Conservation (phyloP, 2,329 filamentous ascomycete genomes). For the Didymellaceae sp. region DNA sequence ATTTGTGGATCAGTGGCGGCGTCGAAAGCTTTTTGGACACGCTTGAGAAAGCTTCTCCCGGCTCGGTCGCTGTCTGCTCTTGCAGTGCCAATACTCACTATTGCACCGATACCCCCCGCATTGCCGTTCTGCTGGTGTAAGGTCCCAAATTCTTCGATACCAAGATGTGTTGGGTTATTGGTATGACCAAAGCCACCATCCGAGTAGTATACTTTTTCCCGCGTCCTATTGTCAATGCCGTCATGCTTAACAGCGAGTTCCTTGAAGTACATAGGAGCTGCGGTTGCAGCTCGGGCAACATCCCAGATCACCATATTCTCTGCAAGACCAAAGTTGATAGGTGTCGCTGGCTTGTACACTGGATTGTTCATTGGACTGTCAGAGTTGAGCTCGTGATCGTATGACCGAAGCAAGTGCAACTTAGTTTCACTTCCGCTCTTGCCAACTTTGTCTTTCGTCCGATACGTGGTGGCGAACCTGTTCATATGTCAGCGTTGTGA, state of each 20-base stretch:
- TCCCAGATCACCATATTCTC: not conserved
- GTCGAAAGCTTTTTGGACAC: not conserved
- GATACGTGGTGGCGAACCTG: not conserved
- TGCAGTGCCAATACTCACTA: not conserved
- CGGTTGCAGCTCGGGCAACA: not conserved
- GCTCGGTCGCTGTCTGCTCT: not conserved
- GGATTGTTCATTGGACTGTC: too few relatives aligned
- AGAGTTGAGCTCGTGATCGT: too few relatives aligned
- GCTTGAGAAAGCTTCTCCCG: not conserved
- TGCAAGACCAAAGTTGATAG: not conserved
- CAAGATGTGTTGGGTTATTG: not conserved
- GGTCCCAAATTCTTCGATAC: not conserved
- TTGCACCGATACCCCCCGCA: not conserved
- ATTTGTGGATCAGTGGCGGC: not conserved
- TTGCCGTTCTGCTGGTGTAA: too few relatives aligned
- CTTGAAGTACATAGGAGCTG: not conserved
- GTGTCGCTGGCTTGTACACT: too few relatives aligned
- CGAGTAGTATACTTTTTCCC: not conserved
- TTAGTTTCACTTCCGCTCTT: not conserved
- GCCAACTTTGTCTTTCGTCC: not conserved
- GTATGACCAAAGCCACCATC: not conserved
- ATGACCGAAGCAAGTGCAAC: not conserved
- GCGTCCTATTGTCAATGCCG: not conserved
- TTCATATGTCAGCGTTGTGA: too few relatives aligned
- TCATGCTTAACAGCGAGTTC: not conserved